These are phyloP conservation scores for Penicillium sp. DNA, from an alignment of 2,329 filamentous ascomycete species.

Conservation along the genomic window DNA sequence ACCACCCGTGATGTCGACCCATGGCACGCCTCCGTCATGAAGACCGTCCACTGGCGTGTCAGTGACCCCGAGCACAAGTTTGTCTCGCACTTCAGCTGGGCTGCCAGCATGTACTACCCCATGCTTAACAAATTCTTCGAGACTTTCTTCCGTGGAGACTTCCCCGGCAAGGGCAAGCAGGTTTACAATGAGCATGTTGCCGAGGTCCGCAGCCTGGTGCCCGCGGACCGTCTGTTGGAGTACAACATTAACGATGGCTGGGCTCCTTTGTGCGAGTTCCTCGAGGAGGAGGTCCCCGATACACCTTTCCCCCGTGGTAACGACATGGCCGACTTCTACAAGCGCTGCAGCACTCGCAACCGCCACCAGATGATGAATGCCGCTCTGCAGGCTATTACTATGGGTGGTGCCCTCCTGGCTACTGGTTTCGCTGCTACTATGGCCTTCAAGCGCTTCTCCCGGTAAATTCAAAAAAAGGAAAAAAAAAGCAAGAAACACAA, in stretches of 20 bases:
- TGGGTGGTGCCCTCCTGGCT: constrained; percentile 57
- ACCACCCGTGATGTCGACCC: constrained; percentile 70
- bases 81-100: constrained; percentile 66
- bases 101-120: constrained; percentile 70
- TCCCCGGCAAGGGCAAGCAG: constrained; percentile 68
- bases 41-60: constrained; percentile 71
- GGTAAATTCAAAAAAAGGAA: constrained; percentile 19
- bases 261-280: constrained; percentile 61
- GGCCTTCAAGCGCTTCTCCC: constrained; percentile 49
- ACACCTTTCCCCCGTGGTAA: constrained; percentile 59
- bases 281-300: constrained; percentile 58
- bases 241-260: constrained; percentile 62
- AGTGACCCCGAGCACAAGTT: constrained; percentile 66
- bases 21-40: constrained; percentile 69
- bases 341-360: constrained; percentile 60
- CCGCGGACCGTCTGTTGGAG: constrained; percentile 59
- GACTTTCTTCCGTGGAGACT: constrained; percentile 71
- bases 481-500: not conserved
- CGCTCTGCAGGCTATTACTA: constrained; percentile 57
- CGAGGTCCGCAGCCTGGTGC: constrained; percentile 56
- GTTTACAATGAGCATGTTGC: constrained; percentile 65
- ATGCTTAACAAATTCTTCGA: constrained; percentile 74
- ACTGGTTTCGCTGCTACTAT: constrained; percentile 50
- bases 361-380: constrained; percentile 63
- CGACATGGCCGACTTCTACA: constrained; percentile 62